Evolutionary conservation across 768 basidiomycete species (phyloP).

Genomic region (Suillus clintonianus): DNA sequence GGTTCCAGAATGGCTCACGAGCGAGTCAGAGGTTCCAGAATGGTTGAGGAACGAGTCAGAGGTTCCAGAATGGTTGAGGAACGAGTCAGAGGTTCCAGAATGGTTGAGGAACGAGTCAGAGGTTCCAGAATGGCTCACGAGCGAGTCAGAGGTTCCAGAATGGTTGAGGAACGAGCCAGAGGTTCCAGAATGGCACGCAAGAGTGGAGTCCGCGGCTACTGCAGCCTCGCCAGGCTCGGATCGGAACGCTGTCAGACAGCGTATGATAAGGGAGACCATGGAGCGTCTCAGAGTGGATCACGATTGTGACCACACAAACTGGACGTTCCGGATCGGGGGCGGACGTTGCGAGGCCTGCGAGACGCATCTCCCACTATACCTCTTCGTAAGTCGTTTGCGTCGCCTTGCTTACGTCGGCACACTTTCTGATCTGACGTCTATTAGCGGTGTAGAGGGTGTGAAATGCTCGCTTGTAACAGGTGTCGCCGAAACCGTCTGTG

Average conservation of each 20-base stretch:
- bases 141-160: no score
- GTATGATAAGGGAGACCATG: slow-evolving; percentile 32
- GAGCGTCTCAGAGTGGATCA: slow-evolving; percentile 52
- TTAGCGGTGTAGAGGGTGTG: slow-evolving; percentile 36
- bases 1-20: no score
- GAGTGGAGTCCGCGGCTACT: slow-evolving; percentile 5
- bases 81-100: no score
- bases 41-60: no score
- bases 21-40: no score
- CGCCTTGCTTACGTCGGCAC: not conserved
- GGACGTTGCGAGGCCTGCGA: slow-evolving; percentile 51
- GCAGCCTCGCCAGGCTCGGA: not conserved
- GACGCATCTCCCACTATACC: slow-evolving; percentile 39
- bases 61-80: no score
- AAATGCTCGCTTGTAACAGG: slow-evolving; percentile 36
- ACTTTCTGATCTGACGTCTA: not conserved
- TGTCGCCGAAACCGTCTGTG: slow-evolving; percentile 40
- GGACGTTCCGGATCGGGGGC: slow-evolving; percentile 45
- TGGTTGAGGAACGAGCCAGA: no score
- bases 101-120: no score
- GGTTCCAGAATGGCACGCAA: not conserved
- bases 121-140: no score
- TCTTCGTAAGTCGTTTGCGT: slow-evolving; percentile 47
- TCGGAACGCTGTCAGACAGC: slow-evolving; percentile 9
- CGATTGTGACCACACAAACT: slow-evolving; percentile 48